Evolutionary conservation across 352 stramenopile genomes (phyloP).

Genomic region (Globisporangium parvum): DNA sequence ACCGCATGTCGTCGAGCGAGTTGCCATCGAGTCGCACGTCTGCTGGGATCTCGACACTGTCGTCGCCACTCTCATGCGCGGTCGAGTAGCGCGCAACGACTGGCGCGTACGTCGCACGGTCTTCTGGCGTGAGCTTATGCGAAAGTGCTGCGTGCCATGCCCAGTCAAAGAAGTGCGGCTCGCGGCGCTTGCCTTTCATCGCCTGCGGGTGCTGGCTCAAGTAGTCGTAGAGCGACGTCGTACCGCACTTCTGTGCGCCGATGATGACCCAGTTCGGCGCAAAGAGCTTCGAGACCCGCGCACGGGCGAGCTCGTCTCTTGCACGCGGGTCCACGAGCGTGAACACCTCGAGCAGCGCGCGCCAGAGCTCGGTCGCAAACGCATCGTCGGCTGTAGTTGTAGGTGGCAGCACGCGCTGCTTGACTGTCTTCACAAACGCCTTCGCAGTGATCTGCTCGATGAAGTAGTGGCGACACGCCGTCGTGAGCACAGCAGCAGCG

Average conservation of each 20-base stretch:
- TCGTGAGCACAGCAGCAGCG: slow-evolving; percentile 18
- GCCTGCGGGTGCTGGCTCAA: slow-evolving; percentile 86
- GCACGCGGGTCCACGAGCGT: slow-evolving; percentile 30
- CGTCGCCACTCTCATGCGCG: neutral
- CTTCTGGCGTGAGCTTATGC: slow-evolving; percentile 18
- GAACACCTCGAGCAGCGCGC: slow-evolving; percentile 36
- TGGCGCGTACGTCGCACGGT: slow-evolving; percentile 18
- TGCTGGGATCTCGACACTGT: neutral
- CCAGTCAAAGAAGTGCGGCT: slow-evolving; percentile 69
- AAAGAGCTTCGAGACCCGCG: slow-evolving; percentile 17
- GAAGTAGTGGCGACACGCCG: slow-evolving; percentile 44
- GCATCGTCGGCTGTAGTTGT: neutral
- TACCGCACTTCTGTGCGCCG: slow-evolving; percentile 57
- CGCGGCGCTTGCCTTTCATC: slow-evolving; percentile 52
- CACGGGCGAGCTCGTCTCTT: slow-evolving; percentile 21
- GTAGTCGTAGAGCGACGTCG: slow-evolving; percentile 56
- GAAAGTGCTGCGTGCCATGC: slow-evolving; percentile 30
- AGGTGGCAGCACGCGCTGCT: slow-evolving; percentile 4
- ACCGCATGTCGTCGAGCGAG: slow-evolving; percentile 41
- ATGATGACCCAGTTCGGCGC: slow-evolving; percentile 55
- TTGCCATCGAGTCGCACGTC: slow-evolving; percentile 17
- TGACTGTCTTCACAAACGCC: slow-evolving; percentile 26
- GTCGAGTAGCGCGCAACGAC: slow-evolving; percentile 21
- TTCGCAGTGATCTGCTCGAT: slow-evolving; percentile 54
- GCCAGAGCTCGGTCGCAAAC: slow-evolving; percentile 22